Conservation (phyloP, 441 rosid species). For the Croton setiger region DNA sequence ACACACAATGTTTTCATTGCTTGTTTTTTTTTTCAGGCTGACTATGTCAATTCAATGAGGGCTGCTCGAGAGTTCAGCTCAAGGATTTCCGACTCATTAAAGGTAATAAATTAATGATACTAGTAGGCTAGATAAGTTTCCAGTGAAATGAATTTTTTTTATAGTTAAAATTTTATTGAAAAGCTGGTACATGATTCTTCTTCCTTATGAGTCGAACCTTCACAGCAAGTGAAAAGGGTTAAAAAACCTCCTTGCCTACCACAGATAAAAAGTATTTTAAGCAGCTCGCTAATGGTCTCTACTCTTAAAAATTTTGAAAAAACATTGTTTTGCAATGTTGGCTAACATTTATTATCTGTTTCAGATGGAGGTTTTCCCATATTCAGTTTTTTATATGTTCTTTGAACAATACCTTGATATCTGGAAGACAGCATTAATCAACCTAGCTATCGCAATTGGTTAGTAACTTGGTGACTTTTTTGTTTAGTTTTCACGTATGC, state of each 20-base stretch:
- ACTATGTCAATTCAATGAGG: constrained; percentile 85
- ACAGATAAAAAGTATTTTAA: constrained; percentile 4
- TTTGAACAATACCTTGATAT: constrained; percentile 98
- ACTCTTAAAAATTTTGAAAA: background rate
- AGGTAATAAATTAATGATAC: constrained; percentile 41
- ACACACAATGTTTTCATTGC: constrained; percentile 6
- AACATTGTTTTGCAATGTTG: background rate
- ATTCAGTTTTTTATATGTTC: constrained; percentile 97
- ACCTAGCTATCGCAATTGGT: constrained; percentile 96
- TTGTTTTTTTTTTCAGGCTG: constrained; percentile 42
- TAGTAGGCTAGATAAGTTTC: background rate
- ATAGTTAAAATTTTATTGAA: background rate
- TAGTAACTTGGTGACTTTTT: constrained; percentile 29
- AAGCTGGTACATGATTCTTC: background rate
- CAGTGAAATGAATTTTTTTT: constrained; percentile 19
- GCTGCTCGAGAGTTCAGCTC: constrained; percentile 88
- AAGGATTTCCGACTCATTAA: constrained; percentile 74
- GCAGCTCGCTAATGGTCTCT: constrained; percentile 1
- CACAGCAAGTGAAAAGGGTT: constrained; percentile 2
- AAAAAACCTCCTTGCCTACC: constrained; percentile 8
- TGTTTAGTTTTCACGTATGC: too few species aligned
- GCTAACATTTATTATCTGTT: constrained; percentile 23
- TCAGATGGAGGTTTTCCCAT: constrained; percentile 97
- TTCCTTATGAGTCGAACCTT: constrained; percentile 5
- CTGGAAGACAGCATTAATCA: constrained; percentile 94